phyloP scores from a whole-genome alignment of 2,329 filamentous ascomycete genomes.

The Ophiostoma sp. region DNA sequence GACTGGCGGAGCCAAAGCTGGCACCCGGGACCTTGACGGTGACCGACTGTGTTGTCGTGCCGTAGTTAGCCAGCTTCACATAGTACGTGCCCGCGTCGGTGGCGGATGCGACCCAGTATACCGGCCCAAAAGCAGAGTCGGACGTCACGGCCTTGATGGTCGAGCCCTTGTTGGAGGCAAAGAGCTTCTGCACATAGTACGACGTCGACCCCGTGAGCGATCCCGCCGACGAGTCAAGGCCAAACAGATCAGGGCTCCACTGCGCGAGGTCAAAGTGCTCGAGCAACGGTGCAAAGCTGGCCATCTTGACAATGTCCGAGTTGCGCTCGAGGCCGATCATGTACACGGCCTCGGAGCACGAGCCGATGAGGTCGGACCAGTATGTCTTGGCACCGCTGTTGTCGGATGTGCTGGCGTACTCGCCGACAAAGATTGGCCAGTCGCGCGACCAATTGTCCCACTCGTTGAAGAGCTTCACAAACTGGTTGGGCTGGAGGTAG shows the following conservation, averaged over 20 bases:
- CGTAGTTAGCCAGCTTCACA: conserved; percentile 2
- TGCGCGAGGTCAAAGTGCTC: conserved; percentile 10
- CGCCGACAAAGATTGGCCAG: conserved; percentile 11
- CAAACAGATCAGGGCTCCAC: conserved; percentile 6
- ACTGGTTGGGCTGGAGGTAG: not conserved
- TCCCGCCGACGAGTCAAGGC: conserved; percentile 5
- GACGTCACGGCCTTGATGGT: conserved; percentile 4
- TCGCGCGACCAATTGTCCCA: conserved; percentile 1
- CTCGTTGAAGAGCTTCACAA: not conserved
- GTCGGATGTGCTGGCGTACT: not conserved
- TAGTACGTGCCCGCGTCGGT: not conserved
- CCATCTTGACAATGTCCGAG: conserved; percentile 11
- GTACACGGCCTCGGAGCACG: conserved; percentile 10
- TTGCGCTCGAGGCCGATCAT: conserved; percentile 9
- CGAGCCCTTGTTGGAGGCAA: not conserved
- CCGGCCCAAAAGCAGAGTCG: conserved; percentile 1
- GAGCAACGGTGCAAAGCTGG: not conserved
- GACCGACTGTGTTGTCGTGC: conserved; percentile 5
- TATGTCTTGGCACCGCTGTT: not conserved
- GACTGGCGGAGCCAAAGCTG: not conserved
- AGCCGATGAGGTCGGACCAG: conserved; percentile 4
- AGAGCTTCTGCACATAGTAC: conserved; percentile 5
- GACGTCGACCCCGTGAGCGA: not conserved
- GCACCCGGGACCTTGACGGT: conserved; percentile 2
- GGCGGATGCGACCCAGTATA: not conserved